These are phyloP conservation scores for Aspergillus floridensis DNA, from an alignment of 2,329 filamentous ascomycete genomes.

Conservation along the genomic window DNA sequence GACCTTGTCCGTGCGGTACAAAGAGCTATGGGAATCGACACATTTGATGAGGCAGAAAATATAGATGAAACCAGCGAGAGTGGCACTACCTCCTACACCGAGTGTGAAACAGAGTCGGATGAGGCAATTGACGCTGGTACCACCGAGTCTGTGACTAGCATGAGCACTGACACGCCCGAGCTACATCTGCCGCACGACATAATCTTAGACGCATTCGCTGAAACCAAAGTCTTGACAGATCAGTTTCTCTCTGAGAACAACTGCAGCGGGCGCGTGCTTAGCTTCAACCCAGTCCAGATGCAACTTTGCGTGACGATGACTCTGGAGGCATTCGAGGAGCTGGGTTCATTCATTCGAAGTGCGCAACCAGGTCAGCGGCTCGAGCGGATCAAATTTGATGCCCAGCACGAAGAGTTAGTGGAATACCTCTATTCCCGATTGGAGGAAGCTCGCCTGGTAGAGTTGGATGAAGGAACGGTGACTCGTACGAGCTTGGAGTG, in stretches of 20 bases:
- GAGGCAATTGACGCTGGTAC: neutral
- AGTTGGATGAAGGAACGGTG: conserved; percentile 23
- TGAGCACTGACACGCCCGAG: conserved; percentile 2
- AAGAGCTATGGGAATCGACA: conserved; percentile 1
- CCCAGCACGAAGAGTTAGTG: conserved; percentile 31
- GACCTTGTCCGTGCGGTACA: conserved; percentile 29
- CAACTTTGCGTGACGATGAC: conserved; percentile 23
- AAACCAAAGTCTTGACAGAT: conserved; percentile 27
- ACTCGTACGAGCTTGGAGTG: conserved; percentile 28
- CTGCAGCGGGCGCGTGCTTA: conserved; percentile 24
- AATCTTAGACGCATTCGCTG: conserved; percentile 28
- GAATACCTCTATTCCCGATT: conserved; percentile 37
- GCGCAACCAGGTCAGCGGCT: conserved; percentile 22
- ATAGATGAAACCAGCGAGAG: neutral
- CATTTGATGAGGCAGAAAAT: neutral
- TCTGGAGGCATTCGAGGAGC: conserved; percentile 37
- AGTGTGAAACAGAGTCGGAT: neutral
- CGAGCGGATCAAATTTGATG: conserved; percentile 22
- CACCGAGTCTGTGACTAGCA: conserved; percentile 8
- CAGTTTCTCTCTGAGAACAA: conserved; percentile 25
- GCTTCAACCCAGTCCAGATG: conserved; percentile 25
- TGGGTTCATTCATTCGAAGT: conserved; percentile 26
- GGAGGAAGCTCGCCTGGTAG: conserved; percentile 31
- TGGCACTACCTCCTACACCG: neutral
- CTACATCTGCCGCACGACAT: conserved; percentile 2